These are phyloP conservation scores for Xylaria sp. DNA, from an alignment of 2,329 filamentous ascomycete genomes.

Conservation along the genomic window DNA sequence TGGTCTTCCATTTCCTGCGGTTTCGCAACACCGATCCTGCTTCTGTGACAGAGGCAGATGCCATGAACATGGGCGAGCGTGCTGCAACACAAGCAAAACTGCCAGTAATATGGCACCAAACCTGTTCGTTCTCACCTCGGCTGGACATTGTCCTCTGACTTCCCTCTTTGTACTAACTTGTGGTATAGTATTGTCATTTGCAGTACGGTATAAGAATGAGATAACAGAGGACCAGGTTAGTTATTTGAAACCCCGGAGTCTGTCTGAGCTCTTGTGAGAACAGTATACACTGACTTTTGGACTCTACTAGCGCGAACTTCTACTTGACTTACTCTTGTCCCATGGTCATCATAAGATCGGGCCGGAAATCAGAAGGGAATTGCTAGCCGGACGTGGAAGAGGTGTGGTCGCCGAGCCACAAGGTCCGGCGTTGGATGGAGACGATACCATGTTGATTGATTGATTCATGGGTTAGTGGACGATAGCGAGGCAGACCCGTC, in stretches of 20 bases:
- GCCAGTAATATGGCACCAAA: constrained; percentile 97
- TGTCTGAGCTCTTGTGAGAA: not conserved
- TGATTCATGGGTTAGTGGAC: constrained; percentile 17
- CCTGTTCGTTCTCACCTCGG: constrained; percentile 50
- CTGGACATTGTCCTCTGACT: not conserved
- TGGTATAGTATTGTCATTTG: constrained; percentile 77
- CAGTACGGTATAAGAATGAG: constrained; percentile 93
- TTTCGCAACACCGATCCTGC: constrained; percentile 78
- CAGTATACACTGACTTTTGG: constrained; percentile 11
- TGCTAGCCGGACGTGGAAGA: constrained; percentile 87
- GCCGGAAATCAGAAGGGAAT: constrained; percentile 86
- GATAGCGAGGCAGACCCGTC: not conserved
- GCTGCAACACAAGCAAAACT: constrained; percentile 71
- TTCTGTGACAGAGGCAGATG: constrained; percentile 63
- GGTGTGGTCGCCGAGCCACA: constrained; percentile 74
- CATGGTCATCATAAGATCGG: constrained; percentile 90
- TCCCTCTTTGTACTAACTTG: not conserved
- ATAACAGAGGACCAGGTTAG: constrained; percentile 85
- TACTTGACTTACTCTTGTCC: constrained; percentile 85
- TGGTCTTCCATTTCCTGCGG: constrained; percentile 96
- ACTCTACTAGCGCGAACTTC: constrained; percentile 71
- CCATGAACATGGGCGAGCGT: constrained; percentile 60
- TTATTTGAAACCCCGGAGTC: not conserved
- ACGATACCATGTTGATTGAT: constrained; percentile 91
- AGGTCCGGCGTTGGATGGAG: constrained; percentile 70